Base-by-base conservation (phyloP, 2,329 filamentous ascomycete species). In the Rhinocladiella mackenziei region DNA sequence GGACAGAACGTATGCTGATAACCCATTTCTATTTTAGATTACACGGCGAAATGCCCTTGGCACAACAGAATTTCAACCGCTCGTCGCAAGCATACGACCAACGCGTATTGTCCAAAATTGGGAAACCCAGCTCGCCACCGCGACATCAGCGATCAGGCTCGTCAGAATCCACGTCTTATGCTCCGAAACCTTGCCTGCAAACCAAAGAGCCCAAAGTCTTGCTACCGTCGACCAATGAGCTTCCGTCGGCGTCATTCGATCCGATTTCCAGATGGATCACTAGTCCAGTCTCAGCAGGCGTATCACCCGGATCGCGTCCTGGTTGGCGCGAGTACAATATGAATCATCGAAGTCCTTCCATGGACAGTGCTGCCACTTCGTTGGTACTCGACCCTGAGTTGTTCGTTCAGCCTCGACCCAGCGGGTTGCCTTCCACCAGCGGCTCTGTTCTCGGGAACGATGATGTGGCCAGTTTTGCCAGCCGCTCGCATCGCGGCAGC, bases 71-170 rank as follows among this genome's bases (percentile, higher is more conserved):
- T 34, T 71, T 80, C 29, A 72, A 77, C 53, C 72, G 70, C 44
- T 80, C 77, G 2, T 80, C 76, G 17, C 75, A 80, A 56, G 76
- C 73, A 22, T 82, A 81, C 61, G 78, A 82, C 57, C 75, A 80
- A 59, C 75, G 78, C 50, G 63, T 81, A 9, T 62, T 82, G 18
- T 78, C 76, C 36, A 80, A 78, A 54, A 81, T 81, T 46, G 77
- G 77, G 22, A 78, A 78, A 34, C 72, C 76, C 4, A 74, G 74
- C 44, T 78, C 77, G 5, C 73, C 74, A 18, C 73, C 75, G 13
- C 67, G 74, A 37, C 66, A 60, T 40, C 25, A 64, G 57, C 62
- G 49, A 58, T 58, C 23, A 39, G 56, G 48, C 45, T 60, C 59
- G 18, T 47, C 60, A 22, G 60, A 61, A 14, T 60, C 61, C 29